phyloP scores from a whole-genome alignment of 371 early-diverging fungal species.

The Mucor piriformis region DNA sequence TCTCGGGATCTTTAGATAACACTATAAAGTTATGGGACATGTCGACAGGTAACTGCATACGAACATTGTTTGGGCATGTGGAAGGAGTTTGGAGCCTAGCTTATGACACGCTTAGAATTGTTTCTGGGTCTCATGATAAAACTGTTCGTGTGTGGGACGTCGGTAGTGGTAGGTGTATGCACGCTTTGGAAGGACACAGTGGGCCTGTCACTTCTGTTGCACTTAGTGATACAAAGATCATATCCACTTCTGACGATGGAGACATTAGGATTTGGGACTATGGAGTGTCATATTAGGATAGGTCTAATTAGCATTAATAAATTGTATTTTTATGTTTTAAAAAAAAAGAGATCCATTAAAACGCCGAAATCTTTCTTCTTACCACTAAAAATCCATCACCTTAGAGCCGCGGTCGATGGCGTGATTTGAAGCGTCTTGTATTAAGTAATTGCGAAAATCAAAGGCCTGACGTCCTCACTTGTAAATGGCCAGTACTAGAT shows the following conservation, averaged over 20 bases:
- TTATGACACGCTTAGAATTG: conserved; percentile 88
- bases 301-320: background rate
- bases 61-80: conserved; percentile 88
- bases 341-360: background rate
- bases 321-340: background rate
- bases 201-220: conserved; percentile 78
- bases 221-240: conserved; percentile 84
- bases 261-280: conserved; percentile 82
- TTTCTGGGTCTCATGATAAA: conserved; percentile 90
- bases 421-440: conserved; percentile 21
- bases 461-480: background rate
- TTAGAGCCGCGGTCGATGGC: conserved; percentile 15
- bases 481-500: background rate
- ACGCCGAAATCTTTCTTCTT: background rate
- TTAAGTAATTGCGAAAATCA: conserved; percentile 21
- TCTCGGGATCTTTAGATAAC: conserved; percentile 88
- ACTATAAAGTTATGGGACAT: conserved; percentile 90
- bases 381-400: background rate
- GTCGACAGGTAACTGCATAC: conserved; percentile 74
- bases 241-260: conserved; percentile 86
- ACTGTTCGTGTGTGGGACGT: conserved; percentile 95
- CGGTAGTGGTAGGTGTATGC: conserved; percentile 79
- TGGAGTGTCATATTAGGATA: conserved; percentile 23
- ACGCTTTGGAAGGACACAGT: conserved; percentile 70
- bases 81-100: conserved; percentile 91